Evolutionary conservation across 495 filamentous ascomycete species (phyloP).

Genomic region (Podospora bellae-mahoneyi): DNA sequence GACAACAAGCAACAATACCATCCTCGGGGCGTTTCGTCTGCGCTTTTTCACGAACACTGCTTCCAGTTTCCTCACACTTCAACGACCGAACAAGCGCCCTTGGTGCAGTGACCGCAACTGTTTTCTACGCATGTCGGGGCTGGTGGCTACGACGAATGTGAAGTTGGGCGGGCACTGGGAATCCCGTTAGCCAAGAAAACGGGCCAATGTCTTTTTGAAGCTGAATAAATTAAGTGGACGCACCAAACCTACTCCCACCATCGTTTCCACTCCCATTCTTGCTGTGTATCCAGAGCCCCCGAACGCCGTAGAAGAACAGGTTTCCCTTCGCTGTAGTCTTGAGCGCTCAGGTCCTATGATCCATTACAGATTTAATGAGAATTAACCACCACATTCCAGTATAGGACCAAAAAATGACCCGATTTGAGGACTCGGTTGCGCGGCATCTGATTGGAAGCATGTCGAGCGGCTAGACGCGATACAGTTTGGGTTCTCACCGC

Average conservation of each 20-base stretch:
- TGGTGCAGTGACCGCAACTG: slow-evolving; percentile 5
- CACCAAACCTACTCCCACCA: background rate
- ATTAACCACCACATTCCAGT: background rate
- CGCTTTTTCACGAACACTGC: slow-evolving; percentile 36
- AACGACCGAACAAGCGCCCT: slow-evolving; percentile 1
- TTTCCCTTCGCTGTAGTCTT: background rate
- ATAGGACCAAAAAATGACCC: background rate
- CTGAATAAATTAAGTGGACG: slow-evolving; percentile 1
- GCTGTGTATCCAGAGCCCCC: background rate
- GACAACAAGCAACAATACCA: slow-evolving; percentile 37
- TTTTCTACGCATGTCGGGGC: background rate
- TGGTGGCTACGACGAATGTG: background rate
- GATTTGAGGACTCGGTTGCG: background rate
- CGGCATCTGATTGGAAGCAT: background rate
- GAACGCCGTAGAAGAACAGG: background rate
- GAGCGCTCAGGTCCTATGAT: no score
- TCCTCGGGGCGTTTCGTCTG: slow-evolving; percentile 40
- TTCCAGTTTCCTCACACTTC: slow-evolving; percentile 20
- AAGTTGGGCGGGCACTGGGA: background rate
- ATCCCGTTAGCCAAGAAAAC: background rate
- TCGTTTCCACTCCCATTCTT: background rate
- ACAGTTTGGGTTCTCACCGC: background rate
- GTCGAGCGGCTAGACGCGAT: background rate
- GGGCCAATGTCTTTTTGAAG: background rate
- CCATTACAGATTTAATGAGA: background rate